These are phyloP conservation scores for Termitomyces bulborhizus DNA, from an alignment of 768 basidiomycete species.

Conservation along the genomic window DNA sequence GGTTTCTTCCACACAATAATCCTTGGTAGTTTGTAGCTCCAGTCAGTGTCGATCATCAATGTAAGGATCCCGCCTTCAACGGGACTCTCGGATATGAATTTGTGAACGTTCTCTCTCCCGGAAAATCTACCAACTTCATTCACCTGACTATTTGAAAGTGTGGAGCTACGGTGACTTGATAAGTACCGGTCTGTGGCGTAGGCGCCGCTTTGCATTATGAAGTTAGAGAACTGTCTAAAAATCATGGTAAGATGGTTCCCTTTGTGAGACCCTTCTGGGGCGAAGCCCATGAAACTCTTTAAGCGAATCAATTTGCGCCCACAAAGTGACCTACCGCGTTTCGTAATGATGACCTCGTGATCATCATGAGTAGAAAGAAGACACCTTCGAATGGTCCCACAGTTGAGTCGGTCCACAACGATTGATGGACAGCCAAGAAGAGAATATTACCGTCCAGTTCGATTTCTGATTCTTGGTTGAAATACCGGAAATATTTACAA, in stretches of 20 bases:
- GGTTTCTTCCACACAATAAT: not conserved
- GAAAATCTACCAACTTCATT: no score
- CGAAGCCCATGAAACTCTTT: no score
- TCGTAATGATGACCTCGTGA: not conserved
- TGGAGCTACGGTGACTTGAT: not conserved
- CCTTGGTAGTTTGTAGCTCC: not conserved
- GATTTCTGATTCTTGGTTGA: no score
- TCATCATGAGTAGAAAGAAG: not conserved
- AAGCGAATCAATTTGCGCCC: not conserved
- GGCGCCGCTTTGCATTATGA: not conserved
- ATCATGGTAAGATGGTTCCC: not conserved
- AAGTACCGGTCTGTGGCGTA: constrained; percentile 1
- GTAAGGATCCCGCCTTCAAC: not conserved
- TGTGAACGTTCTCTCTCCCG: no score
- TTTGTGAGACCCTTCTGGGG: no score
- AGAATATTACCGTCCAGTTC: no score
- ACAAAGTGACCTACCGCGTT: not conserved
- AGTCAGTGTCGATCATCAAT: not conserved
- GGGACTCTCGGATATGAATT: no score
- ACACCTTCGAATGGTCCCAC: not conserved
- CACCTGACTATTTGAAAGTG: no score
- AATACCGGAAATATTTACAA: not conserved
- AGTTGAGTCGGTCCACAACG: not conserved
- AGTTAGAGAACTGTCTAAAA: not conserved
- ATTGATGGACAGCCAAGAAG: not conserved